Percentiles rank a stretch among this genome's conserved stretches.
These are phyloP conservation scores for Dothistroma pini DNA, from an alignment of 2,329 filamentous ascomycete genomes.

Conservation along the genomic window DNA sequence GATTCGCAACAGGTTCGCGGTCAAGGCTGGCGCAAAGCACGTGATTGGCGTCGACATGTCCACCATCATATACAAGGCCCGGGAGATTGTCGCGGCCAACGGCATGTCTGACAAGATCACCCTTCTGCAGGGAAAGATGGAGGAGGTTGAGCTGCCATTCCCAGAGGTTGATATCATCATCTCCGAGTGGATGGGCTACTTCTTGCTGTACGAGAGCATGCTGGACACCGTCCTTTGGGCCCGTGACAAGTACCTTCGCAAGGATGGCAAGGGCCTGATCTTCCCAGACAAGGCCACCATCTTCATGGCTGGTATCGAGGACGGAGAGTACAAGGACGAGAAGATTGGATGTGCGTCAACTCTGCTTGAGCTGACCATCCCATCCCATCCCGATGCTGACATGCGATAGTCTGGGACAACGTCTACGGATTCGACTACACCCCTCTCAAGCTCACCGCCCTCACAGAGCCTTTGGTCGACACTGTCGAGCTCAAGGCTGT, in stretches of 20 bases:
- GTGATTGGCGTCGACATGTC: constrained; percentile 99
- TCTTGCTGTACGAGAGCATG: constrained; percentile 98
- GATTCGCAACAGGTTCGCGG: constrained; percentile 72
- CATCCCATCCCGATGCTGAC: constrained; percentile 20
- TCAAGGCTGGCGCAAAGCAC: constrained; percentile 93
- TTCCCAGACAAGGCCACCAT: constrained; percentile 99
- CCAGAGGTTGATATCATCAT: constrained; percentile 99
- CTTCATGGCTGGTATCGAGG: constrained; percentile 94
- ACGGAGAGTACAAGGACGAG: constrained; percentile 99
- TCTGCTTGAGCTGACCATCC: too few relatives aligned
- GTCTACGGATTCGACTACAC: constrained; percentile 98
- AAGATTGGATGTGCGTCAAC: constrained; percentile 89
- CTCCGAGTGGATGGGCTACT: constrained; percentile 99
- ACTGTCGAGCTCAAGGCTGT: constrained; percentile 97
- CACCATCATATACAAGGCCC: constrained; percentile 97
- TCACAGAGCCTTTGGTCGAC: constrained; percentile 94
- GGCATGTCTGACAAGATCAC: constrained; percentile 96
- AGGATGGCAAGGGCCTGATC: constrained; percentile 72
- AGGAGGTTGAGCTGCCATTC: constrained; percentile 90
- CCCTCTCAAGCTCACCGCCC: constrained; percentile 86
- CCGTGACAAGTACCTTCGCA: constrained; percentile 82
- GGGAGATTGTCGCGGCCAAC: constrained; percentile 88
- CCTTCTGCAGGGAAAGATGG: constrained; percentile 98
- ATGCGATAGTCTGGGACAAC: constrained; percentile 85
- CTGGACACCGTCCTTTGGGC: constrained; percentile 97